These are phyloP conservation scores for Gleditsia sinensis DNA, from an alignment of 306 rosid species.

Conservation along the genomic window DNA sequence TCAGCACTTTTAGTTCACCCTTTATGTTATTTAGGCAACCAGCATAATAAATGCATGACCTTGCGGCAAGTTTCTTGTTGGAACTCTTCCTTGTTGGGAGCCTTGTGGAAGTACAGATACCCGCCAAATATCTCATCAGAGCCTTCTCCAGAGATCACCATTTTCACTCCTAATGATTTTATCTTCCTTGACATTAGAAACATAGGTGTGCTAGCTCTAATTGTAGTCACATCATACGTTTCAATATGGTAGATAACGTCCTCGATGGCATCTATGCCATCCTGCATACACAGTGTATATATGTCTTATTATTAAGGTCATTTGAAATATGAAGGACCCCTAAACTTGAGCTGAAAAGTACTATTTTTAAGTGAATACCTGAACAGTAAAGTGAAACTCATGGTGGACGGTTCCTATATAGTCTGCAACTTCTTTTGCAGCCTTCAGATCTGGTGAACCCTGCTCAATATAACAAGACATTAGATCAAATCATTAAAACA, in stretches of 20 bases:
- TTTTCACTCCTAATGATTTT: constrained; percentile 78
- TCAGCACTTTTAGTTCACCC: not conserved
- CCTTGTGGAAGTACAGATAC: constrained; percentile 88
- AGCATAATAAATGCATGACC: constrained; percentile 44
- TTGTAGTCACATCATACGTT: constrained; percentile 83
- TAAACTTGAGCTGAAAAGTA: not conserved
- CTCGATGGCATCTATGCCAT: constrained; percentile 87
- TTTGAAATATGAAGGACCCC: not conserved
- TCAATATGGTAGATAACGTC: constrained; percentile 84
- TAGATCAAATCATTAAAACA: not conserved
- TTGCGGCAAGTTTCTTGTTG: constrained; percentile 86
- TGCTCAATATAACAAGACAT: constrained; percentile 30
- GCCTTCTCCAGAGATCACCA: constrained; percentile 92
- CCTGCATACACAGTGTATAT: constrained; percentile 44
- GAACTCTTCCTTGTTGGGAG: constrained; percentile 89
- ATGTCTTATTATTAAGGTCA: not conserved
- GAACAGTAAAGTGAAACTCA: constrained; percentile 75
- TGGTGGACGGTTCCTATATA: constrained; percentile 85
- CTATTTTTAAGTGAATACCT: constrained; percentile 47
- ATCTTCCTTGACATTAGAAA: constrained; percentile 86
- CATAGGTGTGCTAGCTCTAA: constrained; percentile 90
- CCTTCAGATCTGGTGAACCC: constrained; percentile 90
- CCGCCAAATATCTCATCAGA: constrained; percentile 93
- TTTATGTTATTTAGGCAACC: not conserved
- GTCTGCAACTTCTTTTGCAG: constrained; percentile 85